A percentile compares a stretch with the other conserved stretches of the same genome.
Evolutionary conservation across 495 filamentous ascomycete species (phyloP).

Genomic region (Aspergillus incahuasiensis): DNA sequence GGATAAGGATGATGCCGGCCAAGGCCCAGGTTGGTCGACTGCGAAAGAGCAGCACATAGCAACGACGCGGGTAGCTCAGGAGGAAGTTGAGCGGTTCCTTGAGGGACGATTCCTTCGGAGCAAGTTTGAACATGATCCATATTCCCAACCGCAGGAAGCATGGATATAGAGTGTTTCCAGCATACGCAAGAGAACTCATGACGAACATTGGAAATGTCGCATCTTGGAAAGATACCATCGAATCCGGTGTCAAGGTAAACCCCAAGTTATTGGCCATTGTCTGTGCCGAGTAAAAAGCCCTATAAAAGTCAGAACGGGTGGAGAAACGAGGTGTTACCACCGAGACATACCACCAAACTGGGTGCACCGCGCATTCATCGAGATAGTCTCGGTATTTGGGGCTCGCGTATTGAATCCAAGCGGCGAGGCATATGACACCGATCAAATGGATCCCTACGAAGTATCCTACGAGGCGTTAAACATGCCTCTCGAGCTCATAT

Average conservation of each 20-base stretch:
- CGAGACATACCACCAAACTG: constrained; percentile 62
- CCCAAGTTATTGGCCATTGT: constrained; percentile 46
- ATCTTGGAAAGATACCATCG: constrained; percentile 72
- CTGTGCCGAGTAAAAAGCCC: constrained; percentile 33
- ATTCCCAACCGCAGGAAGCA: constrained; percentile 75
- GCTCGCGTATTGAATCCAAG: constrained; percentile 61
- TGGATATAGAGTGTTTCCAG: constrained; percentile 80
- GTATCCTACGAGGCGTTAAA: constrained; percentile 40
- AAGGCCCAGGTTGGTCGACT: constrained; percentile 57
- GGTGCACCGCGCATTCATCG: constrained; percentile 48
- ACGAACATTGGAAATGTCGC: constrained; percentile 63
- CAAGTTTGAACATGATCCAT: constrained; percentile 56
- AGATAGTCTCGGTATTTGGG: constrained; percentile 53
- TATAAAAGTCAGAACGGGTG: neutral
- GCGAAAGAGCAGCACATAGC: constrained; percentile 61
- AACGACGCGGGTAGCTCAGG: constrained; percentile 57
- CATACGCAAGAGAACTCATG: constrained; percentile 69
- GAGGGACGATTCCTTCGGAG: constrained; percentile 34
- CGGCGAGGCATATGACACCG: constrained; percentile 57
- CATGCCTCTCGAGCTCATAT: neutral
- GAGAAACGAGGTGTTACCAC: neutral
- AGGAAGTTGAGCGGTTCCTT: constrained; percentile 46
- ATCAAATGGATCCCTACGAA: constrained; percentile 62
- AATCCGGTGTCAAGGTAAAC: constrained; percentile 75
- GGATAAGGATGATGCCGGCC: constrained; percentile 51